Percentiles rank a stretch among this genome's conserved stretches.
phyloP scores from a whole-genome alignment of 805 yeast species.

The Candida ficus region DNA sequence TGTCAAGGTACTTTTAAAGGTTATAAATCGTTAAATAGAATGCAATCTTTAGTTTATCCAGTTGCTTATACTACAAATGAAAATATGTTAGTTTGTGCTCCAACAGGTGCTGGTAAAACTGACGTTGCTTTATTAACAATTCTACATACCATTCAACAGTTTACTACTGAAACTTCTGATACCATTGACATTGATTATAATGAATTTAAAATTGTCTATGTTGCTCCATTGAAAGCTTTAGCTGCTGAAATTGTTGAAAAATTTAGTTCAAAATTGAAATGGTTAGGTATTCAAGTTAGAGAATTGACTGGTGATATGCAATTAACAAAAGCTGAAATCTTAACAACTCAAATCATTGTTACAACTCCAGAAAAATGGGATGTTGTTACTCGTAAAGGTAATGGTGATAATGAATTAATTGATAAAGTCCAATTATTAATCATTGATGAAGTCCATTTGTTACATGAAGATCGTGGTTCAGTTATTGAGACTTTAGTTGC shows the following conservation, averaged over 20 bases:
- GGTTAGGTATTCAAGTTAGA: constrained; percentile 83
- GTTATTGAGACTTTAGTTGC: constrained; percentile 95
- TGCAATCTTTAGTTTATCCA: constrained; percentile 88
- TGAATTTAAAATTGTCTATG: constrained; percentile 86
- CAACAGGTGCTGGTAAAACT: constrained; percentile 97
- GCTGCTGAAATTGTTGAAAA: constrained; percentile 97
- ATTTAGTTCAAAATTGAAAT: constrained; percentile 65
- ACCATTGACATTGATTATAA: constrained; percentile 65
- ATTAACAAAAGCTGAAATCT: constrained; percentile 70
- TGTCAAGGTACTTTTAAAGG: constrained; percentile 83
- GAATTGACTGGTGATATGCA: constrained; percentile 97
- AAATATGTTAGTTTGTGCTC: constrained; percentile 94
- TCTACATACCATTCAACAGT: constrained; percentile 73
- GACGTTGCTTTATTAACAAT: constrained; percentile 85
- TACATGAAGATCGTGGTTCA: constrained; percentile 97
- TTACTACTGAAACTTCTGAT: constrained; percentile 48
- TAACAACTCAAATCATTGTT: constrained; percentile 80
- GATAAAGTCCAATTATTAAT: constrained; percentile 80
- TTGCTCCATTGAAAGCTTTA: constrained; percentile 88
- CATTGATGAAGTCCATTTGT: constrained; percentile 93
- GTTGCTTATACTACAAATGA: constrained; percentile 92
- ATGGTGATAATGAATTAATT: constrained; percentile 81
- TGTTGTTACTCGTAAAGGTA: constrained; percentile 90
- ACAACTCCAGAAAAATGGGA: constrained; percentile 98
- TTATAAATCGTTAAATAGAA: constrained; percentile 72